Conservation (phyloP, 352 stramenopile species). For the Globisporangium nagaii region DNA sequence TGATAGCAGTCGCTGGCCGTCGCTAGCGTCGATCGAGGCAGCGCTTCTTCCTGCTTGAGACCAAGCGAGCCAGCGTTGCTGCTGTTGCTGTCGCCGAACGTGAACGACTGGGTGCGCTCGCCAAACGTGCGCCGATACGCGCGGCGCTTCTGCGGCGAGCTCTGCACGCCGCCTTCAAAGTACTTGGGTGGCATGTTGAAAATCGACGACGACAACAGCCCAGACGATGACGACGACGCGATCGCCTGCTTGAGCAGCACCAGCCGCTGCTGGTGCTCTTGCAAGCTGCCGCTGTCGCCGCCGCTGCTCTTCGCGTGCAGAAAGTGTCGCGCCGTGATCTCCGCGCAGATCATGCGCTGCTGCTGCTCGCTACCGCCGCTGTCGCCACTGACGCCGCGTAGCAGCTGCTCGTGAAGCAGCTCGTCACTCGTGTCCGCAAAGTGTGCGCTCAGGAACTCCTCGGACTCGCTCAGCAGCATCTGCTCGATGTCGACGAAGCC, state of each 20-base stretch:
- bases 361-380: constrained; percentile 11
- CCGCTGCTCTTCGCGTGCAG: background rate
- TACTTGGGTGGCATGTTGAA: constrained; percentile 38
- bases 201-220: constrained; percentile 8
- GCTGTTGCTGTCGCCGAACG: constrained; percentile 19
- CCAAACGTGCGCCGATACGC: constrained; percentile 58
- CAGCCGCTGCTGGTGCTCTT: constrained; percentile 4
- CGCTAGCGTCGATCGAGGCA: background rate
- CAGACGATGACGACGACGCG: constrained; percentile 3
- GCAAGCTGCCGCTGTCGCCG: background rate
- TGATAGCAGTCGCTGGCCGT: background rate
- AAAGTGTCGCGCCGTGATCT: constrained; percentile 14
- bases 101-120: constrained; percentile 43
- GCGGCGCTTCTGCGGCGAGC: constrained; percentile 33
- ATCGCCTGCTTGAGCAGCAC: constrained; percentile 13
- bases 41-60: constrained; percentile 3
- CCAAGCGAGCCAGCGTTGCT: background rate
- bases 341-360: constrained; percentile 9
- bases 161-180: constrained; percentile 23
- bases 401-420: background rate
- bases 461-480: constrained; percentile 39
- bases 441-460: constrained; percentile 27
- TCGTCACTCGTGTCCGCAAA: constrained; percentile 7
- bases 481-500: constrained; percentile 59
- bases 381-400: background rate